Percentiles rank a stretch among this genome's conserved stretches.
These are phyloP conservation scores for Beauveria pseudobassiana DNA, from an alignment of 2,329 filamentous ascomycete species.

Conservation along the genomic window DNA sequence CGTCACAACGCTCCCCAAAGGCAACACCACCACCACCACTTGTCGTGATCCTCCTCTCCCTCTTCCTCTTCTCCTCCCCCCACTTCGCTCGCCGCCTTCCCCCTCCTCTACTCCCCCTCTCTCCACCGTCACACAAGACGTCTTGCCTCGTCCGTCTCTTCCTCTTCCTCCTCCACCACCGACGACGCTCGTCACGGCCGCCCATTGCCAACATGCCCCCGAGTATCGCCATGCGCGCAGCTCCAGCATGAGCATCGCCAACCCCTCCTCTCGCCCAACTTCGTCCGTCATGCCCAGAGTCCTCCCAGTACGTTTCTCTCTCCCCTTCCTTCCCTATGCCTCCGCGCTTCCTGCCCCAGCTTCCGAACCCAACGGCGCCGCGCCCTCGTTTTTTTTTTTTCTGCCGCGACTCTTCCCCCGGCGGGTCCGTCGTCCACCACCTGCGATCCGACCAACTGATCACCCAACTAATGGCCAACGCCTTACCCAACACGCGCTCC, in stretches of 20 bases:
- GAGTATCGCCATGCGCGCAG: slow-evolving; percentile 51
- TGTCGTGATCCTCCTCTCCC: background rate
- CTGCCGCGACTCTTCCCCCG: background rate
- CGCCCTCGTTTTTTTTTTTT: slow-evolving; percentile 4
- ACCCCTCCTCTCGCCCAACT: slow-evolving; percentile 26
- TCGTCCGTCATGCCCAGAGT: slow-evolving; percentile 53
- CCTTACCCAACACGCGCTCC: slow-evolving; percentile 14
- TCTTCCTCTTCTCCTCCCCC: background rate
- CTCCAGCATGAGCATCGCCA: slow-evolving; percentile 46
- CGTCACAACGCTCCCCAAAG: no score
- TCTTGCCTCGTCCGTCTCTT: slow-evolving; percentile 12
- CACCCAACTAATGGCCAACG: background rate
- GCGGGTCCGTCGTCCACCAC: background rate
- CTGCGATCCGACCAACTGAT: background rate
- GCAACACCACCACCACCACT: background rate
- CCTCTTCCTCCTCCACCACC: slow-evolving; percentile 9
- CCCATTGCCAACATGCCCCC: slow-evolving; percentile 26
- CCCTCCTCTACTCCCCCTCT: background rate
- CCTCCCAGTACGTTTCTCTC: slow-evolving; percentile 47
- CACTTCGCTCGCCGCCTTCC: slow-evolving; percentile 1
- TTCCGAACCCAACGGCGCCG: background rate
- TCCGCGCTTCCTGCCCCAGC: background rate
- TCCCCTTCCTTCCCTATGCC: background rate
- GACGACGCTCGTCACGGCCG: slow-evolving; percentile 11
- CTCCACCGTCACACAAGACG: slow-evolving; percentile 11